phyloP scores from a whole-genome alignment of 257 asterid species.

The Craterostigma plantagineum region DNA sequence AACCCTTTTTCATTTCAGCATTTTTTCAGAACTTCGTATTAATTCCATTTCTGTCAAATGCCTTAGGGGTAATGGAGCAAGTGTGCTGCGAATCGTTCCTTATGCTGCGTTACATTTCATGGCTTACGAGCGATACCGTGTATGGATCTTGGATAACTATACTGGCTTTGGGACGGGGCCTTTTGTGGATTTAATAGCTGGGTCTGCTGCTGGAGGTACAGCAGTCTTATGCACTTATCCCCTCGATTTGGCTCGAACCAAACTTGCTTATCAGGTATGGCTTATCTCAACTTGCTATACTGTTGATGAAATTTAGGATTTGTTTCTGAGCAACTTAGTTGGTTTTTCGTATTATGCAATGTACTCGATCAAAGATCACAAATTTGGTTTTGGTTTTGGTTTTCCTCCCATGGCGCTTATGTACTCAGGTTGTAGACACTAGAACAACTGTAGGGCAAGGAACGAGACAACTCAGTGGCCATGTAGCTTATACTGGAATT shows the following conservation, averaged over 20 bases:
- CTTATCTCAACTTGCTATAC: neutral
- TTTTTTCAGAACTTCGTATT: neutral
- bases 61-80: conserved; percentile 93
- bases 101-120: conserved; percentile 94
- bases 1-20: conserved; percentile 2
- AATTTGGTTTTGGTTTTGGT: neutral
- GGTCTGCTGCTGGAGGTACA: conserved; percentile 95
- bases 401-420: too few species aligned
- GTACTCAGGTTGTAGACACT: conserved; percentile 40
- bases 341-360: neutral
- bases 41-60: neutral
- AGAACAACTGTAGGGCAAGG: conserved; percentile 24
- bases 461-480: conserved; percentile 16
- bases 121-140: conserved; percentile 83
- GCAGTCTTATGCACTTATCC: conserved; percentile 98
- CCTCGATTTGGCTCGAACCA: conserved; percentile 91
- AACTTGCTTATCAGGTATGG: conserved; percentile 90
- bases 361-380: too few species aligned
- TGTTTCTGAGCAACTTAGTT: too few species aligned
- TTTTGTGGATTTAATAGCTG: conserved; percentile 85
- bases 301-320: neutral
- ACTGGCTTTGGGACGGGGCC: conserved; percentile 74
- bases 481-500: conserved; percentile 55
- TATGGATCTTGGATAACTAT: conserved; percentile 57
- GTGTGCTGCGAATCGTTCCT: conserved; percentile 86